Conservation (phyloP, 2,329 filamentous ascomycete genomes). For the Torrubiellomyces zombiae region DNA sequence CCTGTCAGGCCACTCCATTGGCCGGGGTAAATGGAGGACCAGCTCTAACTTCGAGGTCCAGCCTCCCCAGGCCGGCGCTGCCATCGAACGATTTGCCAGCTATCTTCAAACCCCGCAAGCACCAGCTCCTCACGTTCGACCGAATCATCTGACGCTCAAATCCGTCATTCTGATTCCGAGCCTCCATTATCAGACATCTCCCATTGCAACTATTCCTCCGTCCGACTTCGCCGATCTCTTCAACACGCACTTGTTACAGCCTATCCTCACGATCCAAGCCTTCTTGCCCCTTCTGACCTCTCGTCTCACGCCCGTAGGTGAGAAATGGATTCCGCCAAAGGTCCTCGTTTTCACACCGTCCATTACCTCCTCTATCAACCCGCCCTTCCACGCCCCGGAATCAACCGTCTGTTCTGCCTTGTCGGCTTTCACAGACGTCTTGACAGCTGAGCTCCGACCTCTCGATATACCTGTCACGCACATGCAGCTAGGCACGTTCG, state of each 20-base stretch:
- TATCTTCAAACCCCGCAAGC: slow-evolving; percentile 60
- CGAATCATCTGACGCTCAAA: slow-evolving; percentile 60
- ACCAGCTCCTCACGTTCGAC: slow-evolving; percentile 58
- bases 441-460: slow-evolving; percentile 63
- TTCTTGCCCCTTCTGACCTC: slow-evolving; percentile 67
- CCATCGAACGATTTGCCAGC: slow-evolving; percentile 53
- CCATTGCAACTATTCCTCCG: slow-evolving; percentile 70
- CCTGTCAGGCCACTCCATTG: neutral
- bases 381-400: slow-evolving; percentile 72
- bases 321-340: slow-evolving; percentile 40
- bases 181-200: slow-evolving; percentile 62
- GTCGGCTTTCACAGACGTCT: slow-evolving; percentile 67
- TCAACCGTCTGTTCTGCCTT: slow-evolving; percentile 73
- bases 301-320: slow-evolving; percentile 35
- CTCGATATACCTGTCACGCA: slow-evolving; percentile 68
- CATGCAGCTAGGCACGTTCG: slow-evolving; percentile 81
- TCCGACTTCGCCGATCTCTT: slow-evolving; percentile 78
- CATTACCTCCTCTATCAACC: slow-evolving; percentile 64
- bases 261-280: slow-evolving; percentile 73
- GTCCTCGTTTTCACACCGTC: slow-evolving; percentile 65
- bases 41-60: too few relatives aligned
- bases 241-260: slow-evolving; percentile 80
- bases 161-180: slow-evolving; percentile 74
- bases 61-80: slow-evolving; percentile 51
- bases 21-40: neutral